Base-by-base conservation (phyloP, 352 stramenopile genomes). In the Thalassiosira oceanica region DNA sequence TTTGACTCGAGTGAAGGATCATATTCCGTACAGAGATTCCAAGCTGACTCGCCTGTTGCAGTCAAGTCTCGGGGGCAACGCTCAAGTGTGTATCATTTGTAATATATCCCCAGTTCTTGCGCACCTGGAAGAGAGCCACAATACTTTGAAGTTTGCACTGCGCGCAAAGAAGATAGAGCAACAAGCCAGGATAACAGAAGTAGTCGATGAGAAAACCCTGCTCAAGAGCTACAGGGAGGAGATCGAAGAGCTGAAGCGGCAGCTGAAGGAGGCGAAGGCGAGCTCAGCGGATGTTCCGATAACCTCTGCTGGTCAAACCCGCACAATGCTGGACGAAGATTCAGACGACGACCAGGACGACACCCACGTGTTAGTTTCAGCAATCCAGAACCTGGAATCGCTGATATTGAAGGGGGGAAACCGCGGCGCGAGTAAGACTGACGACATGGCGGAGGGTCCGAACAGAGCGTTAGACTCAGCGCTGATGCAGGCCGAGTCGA, bases 21-120 rank as follows among this genome's bases (percentile, higher is more conserved):
- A 98, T 61, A 82, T 99, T 31, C 97, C 96, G 69, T 99, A 97
- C 74, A 93, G 96, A 51, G 97, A 99, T 83, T 97, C 92, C 1
- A 99, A 99, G 79, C 72, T 99, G 52, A 99, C 96, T 35, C 88
- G 96, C 13, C 96, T 99, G 65, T 72, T 99, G 1, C 95, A 99
- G 83, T 94, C 96, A 2, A 97, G 94, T 8, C 83, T 99, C 8
- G 93, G 91, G 16, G 96, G 96, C 5, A 97, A 98, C 77, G 94
- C 94, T 29, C 87, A 94, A 35, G 98, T 98, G 74, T 94, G 95
- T n/a, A 92, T 99, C 35, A 93, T 98, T 62, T 98, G 94, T n/a
- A 97, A 91, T 29, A 90, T 97, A 11, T 94, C 93, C 0, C 94
- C 94, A 4, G 88, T 90, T 0, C 75, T 91, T 2, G 84, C 90